Conservation (phyloP, 352 stramenopile genomes). For the Phytophthora cajani region DNA sequence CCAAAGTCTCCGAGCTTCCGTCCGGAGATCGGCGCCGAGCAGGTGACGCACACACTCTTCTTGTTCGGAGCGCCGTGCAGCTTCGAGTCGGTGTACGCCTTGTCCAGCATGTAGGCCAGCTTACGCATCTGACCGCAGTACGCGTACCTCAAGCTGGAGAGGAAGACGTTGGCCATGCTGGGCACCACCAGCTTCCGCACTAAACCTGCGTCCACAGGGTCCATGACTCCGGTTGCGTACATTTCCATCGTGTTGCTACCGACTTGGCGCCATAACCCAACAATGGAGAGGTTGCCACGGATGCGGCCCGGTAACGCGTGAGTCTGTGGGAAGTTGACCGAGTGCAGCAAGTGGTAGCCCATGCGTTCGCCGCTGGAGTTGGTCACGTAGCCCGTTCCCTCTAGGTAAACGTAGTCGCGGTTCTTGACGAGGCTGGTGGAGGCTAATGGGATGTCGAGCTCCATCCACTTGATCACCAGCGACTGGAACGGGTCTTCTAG, state of each 20-base stretch:
- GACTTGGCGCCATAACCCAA: slow-evolving; percentile 50
- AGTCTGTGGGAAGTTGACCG: slow-evolving; percentile 27
- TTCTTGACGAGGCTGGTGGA: slow-evolving; percentile 37
- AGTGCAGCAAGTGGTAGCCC: slow-evolving; percentile 31
- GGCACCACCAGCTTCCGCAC: slow-evolving; percentile 32
- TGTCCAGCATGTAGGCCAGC: slow-evolving; percentile 31
- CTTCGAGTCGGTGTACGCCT: slow-evolving; percentile 28
- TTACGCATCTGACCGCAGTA: slow-evolving; percentile 39
- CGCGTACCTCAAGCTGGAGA: slow-evolving; percentile 27
- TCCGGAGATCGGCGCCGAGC: slow-evolving; percentile 19
- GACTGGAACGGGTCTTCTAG: slow-evolving; percentile 33
- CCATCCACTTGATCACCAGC: slow-evolving; percentile 44
- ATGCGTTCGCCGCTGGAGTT: slow-evolving; percentile 23
- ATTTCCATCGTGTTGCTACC: slow-evolving; percentile 46
- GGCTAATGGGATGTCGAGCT: slow-evolving; percentile 36
- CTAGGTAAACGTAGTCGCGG: slow-evolving; percentile 50
- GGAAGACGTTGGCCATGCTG: slow-evolving; percentile 24
- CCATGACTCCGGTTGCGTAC: slow-evolving; percentile 42
- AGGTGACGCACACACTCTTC: slow-evolving; percentile 29
- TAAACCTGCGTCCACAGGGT: slow-evolving; percentile 27
- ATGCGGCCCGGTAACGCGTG: slow-evolving; percentile 39
- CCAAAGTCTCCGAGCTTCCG: slow-evolving; percentile 22
- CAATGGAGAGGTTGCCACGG: slow-evolving; percentile 47
- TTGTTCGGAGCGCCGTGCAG: slow-evolving; percentile 24
- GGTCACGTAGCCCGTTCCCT: slow-evolving; percentile 25